phyloP scores from a whole-genome alignment of 768 basidiomycete genomes.

The Agrocybe praecox region DNA sequence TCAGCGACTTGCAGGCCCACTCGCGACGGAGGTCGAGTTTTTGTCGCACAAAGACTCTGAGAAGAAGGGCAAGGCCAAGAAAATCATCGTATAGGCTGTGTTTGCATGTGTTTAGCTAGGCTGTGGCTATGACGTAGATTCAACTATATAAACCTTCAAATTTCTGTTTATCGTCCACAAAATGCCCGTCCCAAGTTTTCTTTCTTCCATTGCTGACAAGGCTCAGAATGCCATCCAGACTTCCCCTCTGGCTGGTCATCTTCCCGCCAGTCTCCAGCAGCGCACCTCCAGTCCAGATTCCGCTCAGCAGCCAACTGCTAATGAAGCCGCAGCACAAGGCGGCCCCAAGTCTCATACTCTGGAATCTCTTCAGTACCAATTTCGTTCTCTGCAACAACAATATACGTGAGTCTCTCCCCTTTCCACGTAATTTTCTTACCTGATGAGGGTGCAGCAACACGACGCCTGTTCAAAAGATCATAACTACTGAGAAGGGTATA shows the following conservation, averaged over 20 bases:
- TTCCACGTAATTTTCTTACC: not conserved
- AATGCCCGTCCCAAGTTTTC: conserved; percentile 65
- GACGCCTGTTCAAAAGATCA: conserved; percentile 73
- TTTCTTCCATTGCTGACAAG: conserved; percentile 74
- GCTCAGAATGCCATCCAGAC: conserved; percentile 72
- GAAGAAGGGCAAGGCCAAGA: conserved; percentile 90
- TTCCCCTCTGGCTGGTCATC: conserved; percentile 57
- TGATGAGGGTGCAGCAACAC: conserved; percentile 43
- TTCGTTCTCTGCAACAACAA: conserved; percentile 74
- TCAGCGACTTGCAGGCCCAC: conserved; percentile 79
- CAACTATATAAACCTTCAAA: conserved; percentile 15
- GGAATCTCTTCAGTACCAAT: conserved; percentile 69
- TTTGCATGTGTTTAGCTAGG: conserved; percentile 28
- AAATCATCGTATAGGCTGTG: conserved; percentile 64
- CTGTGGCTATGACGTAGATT: conserved; percentile 23
- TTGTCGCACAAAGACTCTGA: conserved; percentile 93
- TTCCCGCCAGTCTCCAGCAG: conserved; percentile 39
- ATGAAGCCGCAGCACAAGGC: conserved; percentile 43
- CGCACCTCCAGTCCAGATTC: conserved; percentile 39
- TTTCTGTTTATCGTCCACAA: conserved; percentile 12
- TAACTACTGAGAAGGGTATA: conserved; percentile 78
- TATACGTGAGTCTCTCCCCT: conserved; percentile 54
- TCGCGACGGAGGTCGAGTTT: conserved; percentile 95
- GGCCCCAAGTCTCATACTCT: conserved; percentile 56
- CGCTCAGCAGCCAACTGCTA: conserved; percentile 39